A percentile compares a stretch with the other conserved stretches of the same genome.
These are phyloP conservation scores for Malus fusca DNA, from an alignment of 306 rosid genomes.

Conservation along the genomic window DNA sequence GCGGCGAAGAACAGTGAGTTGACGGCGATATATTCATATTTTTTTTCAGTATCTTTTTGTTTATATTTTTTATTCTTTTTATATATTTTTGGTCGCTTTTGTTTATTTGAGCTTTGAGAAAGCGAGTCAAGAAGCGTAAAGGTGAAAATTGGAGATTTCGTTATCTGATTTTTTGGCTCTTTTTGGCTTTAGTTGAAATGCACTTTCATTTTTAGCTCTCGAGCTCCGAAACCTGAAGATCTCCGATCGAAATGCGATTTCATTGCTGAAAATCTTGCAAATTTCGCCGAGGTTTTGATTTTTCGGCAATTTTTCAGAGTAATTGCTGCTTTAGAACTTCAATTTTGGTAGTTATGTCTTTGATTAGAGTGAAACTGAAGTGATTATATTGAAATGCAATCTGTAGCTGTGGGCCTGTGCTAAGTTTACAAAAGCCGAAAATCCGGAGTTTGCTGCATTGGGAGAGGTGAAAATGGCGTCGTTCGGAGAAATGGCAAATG, in stretches of 20 bases:
- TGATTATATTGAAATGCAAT: not conserved
- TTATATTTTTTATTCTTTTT: not conserved
- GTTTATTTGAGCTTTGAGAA: conserved; percentile 20
- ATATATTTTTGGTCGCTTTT: not conserved
- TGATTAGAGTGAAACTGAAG: not conserved
- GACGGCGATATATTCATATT: not conserved
- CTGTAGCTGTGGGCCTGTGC: not conserved
- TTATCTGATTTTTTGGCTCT: conserved; percentile 11
- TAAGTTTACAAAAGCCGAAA: not conserved
- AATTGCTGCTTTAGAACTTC: not conserved
- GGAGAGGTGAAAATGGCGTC: conserved; percentile 46
- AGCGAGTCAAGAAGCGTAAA: conserved; percentile 41
- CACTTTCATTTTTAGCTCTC: not conserved
- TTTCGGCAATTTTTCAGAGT: not conserved
- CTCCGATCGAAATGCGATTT: conserved; percentile 25
- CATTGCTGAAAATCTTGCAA: not conserved
- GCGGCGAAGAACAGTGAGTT: conserved; percentile 1
- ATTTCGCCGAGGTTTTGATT: not conserved
- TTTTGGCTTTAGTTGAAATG: conserved; percentile 12
- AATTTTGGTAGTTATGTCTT: not conserved
- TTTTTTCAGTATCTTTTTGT: not conserved
- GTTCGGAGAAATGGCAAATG: conserved; percentile 76
- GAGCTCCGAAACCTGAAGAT: conserved; percentile 35
- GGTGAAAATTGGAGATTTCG: conserved; percentile 11
- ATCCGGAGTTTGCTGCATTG: conserved; percentile 18